These are phyloP conservation scores for Lipomyces orientalis DNA, from an alignment of 805 yeast genomes.

Conservation along the genomic window DNA sequence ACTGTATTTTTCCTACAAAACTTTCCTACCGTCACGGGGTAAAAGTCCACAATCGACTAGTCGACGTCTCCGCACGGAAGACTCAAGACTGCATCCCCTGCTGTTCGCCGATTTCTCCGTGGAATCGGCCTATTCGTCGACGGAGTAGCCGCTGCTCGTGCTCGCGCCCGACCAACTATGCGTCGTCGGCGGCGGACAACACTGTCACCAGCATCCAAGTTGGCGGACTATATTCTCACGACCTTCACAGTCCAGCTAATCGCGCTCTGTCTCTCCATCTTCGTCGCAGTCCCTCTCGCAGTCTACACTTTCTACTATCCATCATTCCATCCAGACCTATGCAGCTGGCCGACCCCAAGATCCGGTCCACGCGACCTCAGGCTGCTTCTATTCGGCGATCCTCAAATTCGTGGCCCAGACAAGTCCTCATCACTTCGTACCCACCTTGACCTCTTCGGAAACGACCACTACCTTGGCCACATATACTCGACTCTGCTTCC, in stretches of 20 bases:
- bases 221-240: neutral
- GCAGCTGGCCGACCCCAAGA: conserved; percentile 22
- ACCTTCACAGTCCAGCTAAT: neutral
- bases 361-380: conserved; percentile 11
- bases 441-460: conserved; percentile 83
- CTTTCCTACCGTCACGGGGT: too few species aligned
- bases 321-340: conserved; percentile 7
- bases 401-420: conserved; percentile 93
- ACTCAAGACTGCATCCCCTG: too few species aligned
- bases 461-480: conserved; percentile 88
- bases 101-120: too few species aligned
- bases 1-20: too few species aligned
- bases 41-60: too few species aligned
- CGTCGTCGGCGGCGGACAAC: neutral
- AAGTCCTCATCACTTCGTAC: conserved; percentile 70
- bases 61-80: too few species aligned
- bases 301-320: conserved; percentile 22
- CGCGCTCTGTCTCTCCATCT: conserved; percentile 3
- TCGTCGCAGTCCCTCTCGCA: conserved; percentile 18
- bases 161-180: neutral
- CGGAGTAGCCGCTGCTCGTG: neutral
- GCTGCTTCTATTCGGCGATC: conserved; percentile 89
- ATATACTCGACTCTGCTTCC: conserved; percentile 69
- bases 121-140: neutral
- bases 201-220: neutral